A percentile compares a stretch with the other conserved stretches of the same genome.
These are phyloP conservation scores for Phaeophleospora eucalypticola DNA, from an alignment of 2,329 filamentous ascomycete species.

Conservation along the genomic window DNA sequence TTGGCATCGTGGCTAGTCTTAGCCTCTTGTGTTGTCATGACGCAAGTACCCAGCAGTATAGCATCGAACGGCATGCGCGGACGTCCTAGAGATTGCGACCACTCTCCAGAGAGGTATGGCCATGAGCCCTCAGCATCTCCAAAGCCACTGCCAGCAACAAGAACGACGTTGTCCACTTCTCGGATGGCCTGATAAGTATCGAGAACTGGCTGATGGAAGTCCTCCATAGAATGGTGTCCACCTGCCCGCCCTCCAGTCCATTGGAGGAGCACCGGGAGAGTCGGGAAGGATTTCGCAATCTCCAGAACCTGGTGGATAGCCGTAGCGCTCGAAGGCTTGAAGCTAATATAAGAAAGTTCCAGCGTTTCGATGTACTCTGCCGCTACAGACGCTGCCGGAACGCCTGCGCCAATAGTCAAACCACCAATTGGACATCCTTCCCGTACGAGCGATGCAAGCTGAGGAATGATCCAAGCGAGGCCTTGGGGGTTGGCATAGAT, in stretches of 20 bases:
- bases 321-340: conserved; percentile 83
- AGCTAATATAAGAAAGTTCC: conserved; percentile 81
- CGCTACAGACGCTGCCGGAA: conserved; percentile 83
- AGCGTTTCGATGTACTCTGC: conserved; percentile 87
- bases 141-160: conserved; percentile 83
- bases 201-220: conserved; percentile 83
- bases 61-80: conserved; percentile 89
- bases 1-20: conserved; percentile 81
- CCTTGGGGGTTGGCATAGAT: conserved; percentile 85
- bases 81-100: conserved; percentile 76
- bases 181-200: conserved; percentile 84
- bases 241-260: conserved; percentile 90
- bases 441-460: conserved; percentile 69
- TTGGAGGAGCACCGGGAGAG: conserved; percentile 80
- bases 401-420: conserved; percentile 84
- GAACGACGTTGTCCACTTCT: conserved; percentile 74
- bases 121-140: conserved; percentile 82
- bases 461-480: conserved; percentile 84
- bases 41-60: conserved; percentile 78
- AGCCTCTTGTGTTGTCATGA: conserved; percentile 88
- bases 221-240: conserved; percentile 77
- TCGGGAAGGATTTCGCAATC: conserved; percentile 81
- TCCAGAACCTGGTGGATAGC: conserved; percentile 79
- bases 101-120: conserved; percentile 79
- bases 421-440: conserved; percentile 85